Evolutionary conservation across 2,329 filamentous ascomycete species (phyloP).

Genomic region (Lachnellula occidentalis): DNA sequence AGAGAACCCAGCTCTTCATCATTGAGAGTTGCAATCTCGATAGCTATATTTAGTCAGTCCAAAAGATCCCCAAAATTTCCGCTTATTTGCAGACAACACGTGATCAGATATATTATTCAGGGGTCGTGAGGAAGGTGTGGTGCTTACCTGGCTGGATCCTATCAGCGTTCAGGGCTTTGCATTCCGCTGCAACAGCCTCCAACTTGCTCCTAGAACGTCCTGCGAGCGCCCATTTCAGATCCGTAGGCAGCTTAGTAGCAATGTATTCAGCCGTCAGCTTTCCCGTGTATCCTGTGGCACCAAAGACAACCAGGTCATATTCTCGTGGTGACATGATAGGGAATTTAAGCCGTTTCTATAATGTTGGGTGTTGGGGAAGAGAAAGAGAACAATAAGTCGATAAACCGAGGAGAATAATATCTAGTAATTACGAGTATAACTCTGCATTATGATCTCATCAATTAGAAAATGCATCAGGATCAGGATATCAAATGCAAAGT

Average conservation of each 20-base stretch:
- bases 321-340: constrained; percentile 28
- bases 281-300: constrained; percentile 79
- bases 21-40: constrained; percentile 48
- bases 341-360: no score
- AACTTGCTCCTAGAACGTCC: constrained; percentile 78
- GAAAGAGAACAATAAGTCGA: no score
- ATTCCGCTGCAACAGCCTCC: constrained; percentile 58
- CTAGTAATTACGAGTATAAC: no score
- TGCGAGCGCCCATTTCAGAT: constrained; percentile 82
- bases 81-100: background rate
- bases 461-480: no score
- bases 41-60: constrained; percentile 32
- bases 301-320: constrained; percentile 63
- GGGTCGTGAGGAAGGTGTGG: background rate
- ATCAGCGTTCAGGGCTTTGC: constrained; percentile 63
- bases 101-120: constrained; percentile 2
- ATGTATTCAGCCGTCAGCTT: constrained; percentile 72
- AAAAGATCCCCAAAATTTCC: background rate
- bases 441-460: no score
- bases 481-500: no score
- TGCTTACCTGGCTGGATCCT: constrained; percentile 61
- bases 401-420: no score
- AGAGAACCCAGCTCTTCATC: constrained; percentile 42
- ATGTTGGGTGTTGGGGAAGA: no score
- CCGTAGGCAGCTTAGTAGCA: constrained; percentile 61